Evolutionary conservation across 2,329 filamentous ascomycete species (phyloP), one percentile per base, ranked within the genome.

Genomic region (Corynespora cassiicola): DNA sequence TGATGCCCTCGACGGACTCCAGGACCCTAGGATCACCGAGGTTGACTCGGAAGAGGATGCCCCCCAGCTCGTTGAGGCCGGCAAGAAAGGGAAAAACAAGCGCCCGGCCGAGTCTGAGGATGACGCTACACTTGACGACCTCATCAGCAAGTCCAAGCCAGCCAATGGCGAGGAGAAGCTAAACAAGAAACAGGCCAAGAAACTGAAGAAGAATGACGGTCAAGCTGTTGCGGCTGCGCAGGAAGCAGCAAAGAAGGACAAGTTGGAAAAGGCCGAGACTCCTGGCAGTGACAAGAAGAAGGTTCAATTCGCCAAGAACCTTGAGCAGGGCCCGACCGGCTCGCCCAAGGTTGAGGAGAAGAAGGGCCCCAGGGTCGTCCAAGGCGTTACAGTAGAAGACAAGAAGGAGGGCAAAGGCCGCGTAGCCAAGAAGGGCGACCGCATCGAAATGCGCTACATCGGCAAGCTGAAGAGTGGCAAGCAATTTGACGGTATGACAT

Each of bases 271-370:
- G 47, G 75, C 77, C 54, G 71, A 64, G 36, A 45, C 65, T 36
- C 70, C 76, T 50, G 71, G 70, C 51, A 84, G 58, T 44, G 61
- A 66, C 47, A 68, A 85, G 78, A 96, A 96, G 84, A 97, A 96
- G 79, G 94, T 99, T 46, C 90, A 96, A 72, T 99, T 99, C 70
- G 92, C 94, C 66, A 96, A 97, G 82, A 91, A 97, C 73, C 89
- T 99, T 49, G 94, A 97, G 79, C 90, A 95, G 73, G 94, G 94
- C 44, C 94, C 94, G 50, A 95, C 90, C 43, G 65, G 66, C 70
- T 76, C 63, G 48, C 72, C 57, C 37, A 79, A 78, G 63, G 65
- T 72, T 41, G 69, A 74, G 32, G 66, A 54, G 36, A 71, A 79
- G 58, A 79, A 78, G 61, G 72, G 80, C 22, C 75, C 85, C 62